phyloP scores from a whole-genome alignment of 1,284 basidiomycete species.

The Melampsora larici-populina region DNA sequence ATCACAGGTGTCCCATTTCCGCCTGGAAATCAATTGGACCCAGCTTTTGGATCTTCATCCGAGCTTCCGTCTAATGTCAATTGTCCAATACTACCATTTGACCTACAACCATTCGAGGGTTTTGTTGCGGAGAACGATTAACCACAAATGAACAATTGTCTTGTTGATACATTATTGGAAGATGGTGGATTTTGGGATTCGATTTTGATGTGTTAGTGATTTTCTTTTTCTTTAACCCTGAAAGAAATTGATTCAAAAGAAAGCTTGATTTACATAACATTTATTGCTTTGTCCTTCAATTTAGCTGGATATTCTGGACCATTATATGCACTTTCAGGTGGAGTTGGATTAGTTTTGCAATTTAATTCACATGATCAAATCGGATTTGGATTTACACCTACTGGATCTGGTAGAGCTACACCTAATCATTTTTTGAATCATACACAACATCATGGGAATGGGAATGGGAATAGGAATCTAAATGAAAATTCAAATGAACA shows the following conservation, averaged over 20 bases:
- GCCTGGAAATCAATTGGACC: not conserved
- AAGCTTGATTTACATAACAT: not conserved
- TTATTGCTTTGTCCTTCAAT: not conserved
- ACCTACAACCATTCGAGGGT: not conserved
- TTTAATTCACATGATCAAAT: not conserved
- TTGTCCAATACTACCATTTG: not conserved
- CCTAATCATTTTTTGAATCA: not conserved
- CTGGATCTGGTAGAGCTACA: not conserved
- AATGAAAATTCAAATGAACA: no score
- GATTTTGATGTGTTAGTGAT: constrained; percentile 3
- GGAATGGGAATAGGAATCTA: not conserved
- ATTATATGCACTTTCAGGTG: not conserved
- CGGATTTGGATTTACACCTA: not conserved
- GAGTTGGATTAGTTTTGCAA: constrained; percentile 3
- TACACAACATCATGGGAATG: not conserved
- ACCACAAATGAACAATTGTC: constrained; percentile 2
- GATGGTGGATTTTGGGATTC: constrained; percentile 12
- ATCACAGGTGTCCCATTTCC: not conserved
- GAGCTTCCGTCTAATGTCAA: not conserved
- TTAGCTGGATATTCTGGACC: constrained; percentile 9
- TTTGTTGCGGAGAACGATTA: not conserved
- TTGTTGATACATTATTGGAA: constrained; percentile 3
- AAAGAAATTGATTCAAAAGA: not conserved
- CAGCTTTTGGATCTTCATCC: not conserved
- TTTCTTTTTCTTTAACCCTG: not conserved